Base-by-base conservation (phyloP, 2,329 filamentous ascomycete genomes). In the Claviceps quebecensis region DNA sequence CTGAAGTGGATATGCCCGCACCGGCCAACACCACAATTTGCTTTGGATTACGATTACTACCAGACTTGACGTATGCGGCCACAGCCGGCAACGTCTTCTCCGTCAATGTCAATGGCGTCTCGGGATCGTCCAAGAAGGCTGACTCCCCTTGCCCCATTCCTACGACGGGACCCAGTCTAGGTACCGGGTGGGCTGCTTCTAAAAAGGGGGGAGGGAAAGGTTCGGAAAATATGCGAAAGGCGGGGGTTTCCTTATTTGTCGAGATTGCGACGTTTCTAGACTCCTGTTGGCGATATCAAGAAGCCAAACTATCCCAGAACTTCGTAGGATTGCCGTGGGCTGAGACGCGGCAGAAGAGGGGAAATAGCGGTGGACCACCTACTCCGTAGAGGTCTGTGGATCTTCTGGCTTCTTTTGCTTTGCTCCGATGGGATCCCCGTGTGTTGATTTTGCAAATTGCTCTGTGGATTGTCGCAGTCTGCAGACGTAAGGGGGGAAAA, bases 1-100 rank as follows among this genome's bases (percentile, higher is more conserved):
- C 80, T 9, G 79, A 76, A 0, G 86, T 91, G 34, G 83, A 87
- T 58, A 96, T 94, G 47, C 91, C 91, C 13, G 91, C 90, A 53
- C 91, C 91, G 2, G 86, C 89, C 80, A 97, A 81, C 55, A 96
- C 85, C 23, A 95, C 87, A 52, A 98, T 85, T 48, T 76, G 77
- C 77, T 37, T 76, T 81, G 47, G 85, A 60, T 81, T 75, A 57
- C 79, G 81, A 66, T 11, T 34, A 34, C 29, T 34, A 34, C 29
- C 29, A 34, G 29, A 34, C 9, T 34, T 34, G 29, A 98, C 90
- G 60, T 86, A 84, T 29, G 85, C 77, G n/a, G 88, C 90, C 40
- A 97, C 73, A 4, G 80, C 85, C 17, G 83, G 73, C 14, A 97
- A 67, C 29, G 77, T 84, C 52, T 89, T 81, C 36, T 77, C 78